Evolutionary conservation across 306 rosid genomes (phyloP), one percentile per base, ranked within the genome.

Genomic region (Lagenaria siceraria): DNA sequence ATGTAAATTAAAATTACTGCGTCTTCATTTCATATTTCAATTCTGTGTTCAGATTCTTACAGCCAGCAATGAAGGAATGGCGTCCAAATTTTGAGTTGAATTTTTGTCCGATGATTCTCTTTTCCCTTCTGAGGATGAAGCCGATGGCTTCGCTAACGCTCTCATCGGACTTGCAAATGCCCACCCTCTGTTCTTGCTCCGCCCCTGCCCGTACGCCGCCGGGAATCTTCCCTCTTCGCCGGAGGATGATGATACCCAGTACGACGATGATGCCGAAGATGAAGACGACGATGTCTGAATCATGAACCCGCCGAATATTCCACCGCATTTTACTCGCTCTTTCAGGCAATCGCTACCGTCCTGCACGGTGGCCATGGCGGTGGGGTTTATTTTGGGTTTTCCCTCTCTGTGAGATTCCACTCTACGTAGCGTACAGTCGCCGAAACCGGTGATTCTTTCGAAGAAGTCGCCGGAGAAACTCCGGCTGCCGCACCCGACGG

Each of bases 381-480:
- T 42, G 25, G 79, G 5, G 54, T 17, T 38, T 42, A 22, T 40
- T 61, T 46, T 90, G 0, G 86, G 75, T 56, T 89, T 91, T 29
- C 97, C 94, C 81, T 92, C 99, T 29, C 98, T 88, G 31, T 92
- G 98, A 4, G 99, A 96, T 72, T 96, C 99, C 9, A 92, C 99
- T 53, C 99, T 80, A 80, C 99, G 68, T 4, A 96, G 88, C 72
- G 99, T 91, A 80, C 99, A 96, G 75, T 96, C 98, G 18, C 99
- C 99, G 31, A 96, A 90, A 0, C 98, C 99, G n/a, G 99, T 89
- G 9, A 96, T 92, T 79, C 99, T 82, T 84, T 96, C 99, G 55
- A 96, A 92, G 55, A 96, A 89, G 68, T 96, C 98, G 10, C 97
- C 97, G 25, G 97, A 92, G 85, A 96, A 96, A 85, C 99, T 92